Evolutionary conservation across 2,329 filamentous ascomycete species (phyloP), one percentile per base, ranked within the genome.

Genomic region (Dactylella cylindrospora): DNA sequence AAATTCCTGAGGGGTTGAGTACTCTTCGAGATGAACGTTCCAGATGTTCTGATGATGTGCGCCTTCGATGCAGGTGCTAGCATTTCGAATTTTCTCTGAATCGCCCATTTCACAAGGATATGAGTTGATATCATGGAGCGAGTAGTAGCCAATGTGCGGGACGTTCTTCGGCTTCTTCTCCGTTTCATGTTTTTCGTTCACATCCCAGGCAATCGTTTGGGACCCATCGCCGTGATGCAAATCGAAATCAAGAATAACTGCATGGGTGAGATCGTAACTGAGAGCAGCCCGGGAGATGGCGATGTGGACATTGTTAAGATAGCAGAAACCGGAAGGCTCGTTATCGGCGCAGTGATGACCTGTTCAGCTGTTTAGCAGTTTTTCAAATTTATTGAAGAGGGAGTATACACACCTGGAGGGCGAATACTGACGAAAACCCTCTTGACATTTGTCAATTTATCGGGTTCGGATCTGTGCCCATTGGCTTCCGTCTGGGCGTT

Each of bases 291-390:
- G 88, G 72, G 94, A 87, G 66, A 98, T 95, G 0, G 91, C 93
- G 17, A 98, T 88, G 70, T 97, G 91, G 0, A 98, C 90, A 71
- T 98, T 98, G 73, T 98, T 98, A 44, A 98, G 76, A 91, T 93
- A 98, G 75, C 93, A 98, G 71, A 98, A 98, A 0, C 93, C 93
- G 1, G 91, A 96, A 0, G 93, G 93, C 68, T 86, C 85, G 43
- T 86, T 82, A 3, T 88, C 83, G 2, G 91, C 95, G 74, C 93
- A 98, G 71, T 98, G 93, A 71, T 98, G 93, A 0, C 93, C 93
- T 69, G n/a, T 13, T 35, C 7, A 35, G 28, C 45, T 5, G 8
- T 50, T 22, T 23, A 45, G 19, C 19, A 33, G 20, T 13, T 29
- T 15, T 23, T 60, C 31, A 49, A 35, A 33, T 19, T 26, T 15